Evolutionary conservation across 78 protist species (phyloP).

Genomic region (Monocercomonoides exilis): DNA sequence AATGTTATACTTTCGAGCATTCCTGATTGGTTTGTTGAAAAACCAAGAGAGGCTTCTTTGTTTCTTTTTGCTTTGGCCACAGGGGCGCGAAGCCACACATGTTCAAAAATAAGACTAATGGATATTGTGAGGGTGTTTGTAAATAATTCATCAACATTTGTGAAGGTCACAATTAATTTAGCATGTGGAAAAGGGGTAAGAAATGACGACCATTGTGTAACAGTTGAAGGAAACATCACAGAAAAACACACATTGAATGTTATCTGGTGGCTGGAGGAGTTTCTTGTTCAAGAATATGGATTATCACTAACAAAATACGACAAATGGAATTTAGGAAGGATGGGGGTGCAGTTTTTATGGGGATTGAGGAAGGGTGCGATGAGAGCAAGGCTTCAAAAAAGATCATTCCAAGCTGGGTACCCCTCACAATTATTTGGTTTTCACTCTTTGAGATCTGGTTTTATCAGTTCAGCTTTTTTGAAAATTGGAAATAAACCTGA

Average conservation of each 20-base stretch:
- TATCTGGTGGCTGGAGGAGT: neutral
- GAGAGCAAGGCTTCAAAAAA: neutral
- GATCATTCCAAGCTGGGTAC: neutral
- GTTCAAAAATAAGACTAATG: neutral
- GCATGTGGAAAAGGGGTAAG: neutral
- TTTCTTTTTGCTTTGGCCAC: neutral
- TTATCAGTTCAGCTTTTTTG: neutral
- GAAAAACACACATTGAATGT: neutral
- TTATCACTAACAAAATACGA: neutral
- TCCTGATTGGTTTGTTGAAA: neutral
- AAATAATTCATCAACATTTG: neutral
- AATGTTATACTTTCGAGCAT: neutral
- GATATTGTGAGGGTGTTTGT: neutral
- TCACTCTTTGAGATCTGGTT: neutral
- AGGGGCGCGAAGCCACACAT: neutral
- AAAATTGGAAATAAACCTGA: no score
- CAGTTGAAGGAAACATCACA: neutral
- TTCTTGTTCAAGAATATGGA: neutral
- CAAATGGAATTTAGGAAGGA: neutral
- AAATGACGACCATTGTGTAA: neutral
- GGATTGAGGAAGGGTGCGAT: neutral
- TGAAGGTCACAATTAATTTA: neutral
- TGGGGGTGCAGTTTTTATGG: neutral
- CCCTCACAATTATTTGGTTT: neutral
- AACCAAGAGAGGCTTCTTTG: neutral